These are phyloP conservation scores for Colletotrichum lini DNA, from an alignment of 2,329 filamentous ascomycete genomes.

Conservation along the genomic window DNA sequence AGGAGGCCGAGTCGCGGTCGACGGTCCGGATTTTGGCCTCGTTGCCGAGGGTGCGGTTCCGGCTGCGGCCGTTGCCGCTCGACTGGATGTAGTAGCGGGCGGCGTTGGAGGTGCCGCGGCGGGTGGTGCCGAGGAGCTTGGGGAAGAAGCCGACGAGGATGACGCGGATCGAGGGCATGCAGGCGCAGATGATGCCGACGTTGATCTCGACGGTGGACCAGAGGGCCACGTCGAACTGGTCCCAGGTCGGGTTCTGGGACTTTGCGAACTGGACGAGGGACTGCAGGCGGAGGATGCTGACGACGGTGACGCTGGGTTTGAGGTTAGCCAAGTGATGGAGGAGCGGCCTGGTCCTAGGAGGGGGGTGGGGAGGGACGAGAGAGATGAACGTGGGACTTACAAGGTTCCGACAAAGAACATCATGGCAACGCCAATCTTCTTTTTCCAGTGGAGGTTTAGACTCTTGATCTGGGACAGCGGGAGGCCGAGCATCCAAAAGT, in stretches of 20 bases:
- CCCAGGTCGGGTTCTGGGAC: constrained; percentile 53
- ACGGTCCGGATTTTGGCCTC: constrained; percentile 36
- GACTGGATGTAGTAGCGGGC: constrained; percentile 38
- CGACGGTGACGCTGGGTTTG: constrained; percentile 52
- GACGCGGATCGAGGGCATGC: constrained; percentile 54
- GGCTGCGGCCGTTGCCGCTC: constrained; percentile 41
- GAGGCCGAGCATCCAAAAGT: constrained; percentile 66
- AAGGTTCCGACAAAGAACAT: constrained; percentile 68
- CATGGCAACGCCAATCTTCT: constrained; percentile 63
- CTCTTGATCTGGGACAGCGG: constrained; percentile 61
- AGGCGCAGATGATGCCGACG: constrained; percentile 56
- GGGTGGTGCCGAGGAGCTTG: constrained; percentile 47
- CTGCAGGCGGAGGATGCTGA: constrained; percentile 55
- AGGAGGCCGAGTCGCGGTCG: constrained; percentile 21
- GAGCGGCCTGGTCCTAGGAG: no score
- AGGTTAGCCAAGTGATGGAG: constrained; percentile 17
- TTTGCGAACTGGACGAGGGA: constrained; percentile 51
- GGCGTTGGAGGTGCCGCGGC: constrained; percentile 39
- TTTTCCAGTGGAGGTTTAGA: constrained; percentile 61
- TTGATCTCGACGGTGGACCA: constrained; percentile 58
- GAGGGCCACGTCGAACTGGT: constrained; percentile 49
- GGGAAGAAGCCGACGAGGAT: constrained; percentile 57
- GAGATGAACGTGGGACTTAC: constrained; percentile 46
- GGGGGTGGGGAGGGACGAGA: no score
- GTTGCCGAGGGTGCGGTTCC: constrained; percentile 32